Evolutionary conservation across 768 basidiomycete species (phyloP).

Genomic region (Coprinopsis cinerea): DNA sequence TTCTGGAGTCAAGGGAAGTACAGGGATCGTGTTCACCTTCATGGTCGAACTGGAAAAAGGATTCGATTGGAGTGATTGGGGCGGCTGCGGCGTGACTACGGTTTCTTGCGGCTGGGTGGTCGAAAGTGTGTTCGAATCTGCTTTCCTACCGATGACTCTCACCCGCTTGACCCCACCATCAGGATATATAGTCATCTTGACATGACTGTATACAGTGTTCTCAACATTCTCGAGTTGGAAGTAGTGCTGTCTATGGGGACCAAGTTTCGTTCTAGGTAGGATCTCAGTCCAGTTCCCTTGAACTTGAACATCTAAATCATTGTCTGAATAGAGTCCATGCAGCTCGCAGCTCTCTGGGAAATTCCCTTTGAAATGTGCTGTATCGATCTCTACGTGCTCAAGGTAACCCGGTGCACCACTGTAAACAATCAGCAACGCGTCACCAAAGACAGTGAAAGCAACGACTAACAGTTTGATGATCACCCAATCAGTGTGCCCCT

Average conservation of each 20-base stretch:
- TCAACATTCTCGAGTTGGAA: slow-evolving; percentile 73
- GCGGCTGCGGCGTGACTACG: background rate
- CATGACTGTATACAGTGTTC: slow-evolving; percentile 65
- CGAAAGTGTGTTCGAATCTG: slow-evolving; percentile 3
- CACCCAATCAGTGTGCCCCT: slow-evolving; percentile 87
- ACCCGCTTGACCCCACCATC: slow-evolving; percentile 95
- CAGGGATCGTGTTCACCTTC: slow-evolving; percentile 36
- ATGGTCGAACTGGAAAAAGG: background rate
- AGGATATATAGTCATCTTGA: slow-evolving; percentile 85
- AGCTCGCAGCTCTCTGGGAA: slow-evolving; percentile 87
- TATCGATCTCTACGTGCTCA: slow-evolving; percentile 84
- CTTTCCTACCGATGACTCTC: slow-evolving; percentile 67
- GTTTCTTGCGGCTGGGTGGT: background rate
- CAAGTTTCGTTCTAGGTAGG: slow-evolving; percentile 72
- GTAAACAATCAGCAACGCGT: slow-evolving; percentile 3
- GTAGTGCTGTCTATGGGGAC: slow-evolving; percentile 85
- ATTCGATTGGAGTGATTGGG: background rate
- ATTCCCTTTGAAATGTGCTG: slow-evolving; percentile 93
- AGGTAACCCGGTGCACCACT: slow-evolving; percentile 74
- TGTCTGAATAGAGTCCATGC: slow-evolving; percentile 45
- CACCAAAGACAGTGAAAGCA: background rate
- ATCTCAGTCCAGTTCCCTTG: slow-evolving; percentile 60
- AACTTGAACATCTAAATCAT: slow-evolving; percentile 32
- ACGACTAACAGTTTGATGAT: slow-evolving; percentile 76
- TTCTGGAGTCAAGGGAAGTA: slow-evolving; percentile 72